Evolutionary conservation across 192 early-diverging fungal genomes (phyloP).

Genomic region (Cetraspora pellucida): DNA sequence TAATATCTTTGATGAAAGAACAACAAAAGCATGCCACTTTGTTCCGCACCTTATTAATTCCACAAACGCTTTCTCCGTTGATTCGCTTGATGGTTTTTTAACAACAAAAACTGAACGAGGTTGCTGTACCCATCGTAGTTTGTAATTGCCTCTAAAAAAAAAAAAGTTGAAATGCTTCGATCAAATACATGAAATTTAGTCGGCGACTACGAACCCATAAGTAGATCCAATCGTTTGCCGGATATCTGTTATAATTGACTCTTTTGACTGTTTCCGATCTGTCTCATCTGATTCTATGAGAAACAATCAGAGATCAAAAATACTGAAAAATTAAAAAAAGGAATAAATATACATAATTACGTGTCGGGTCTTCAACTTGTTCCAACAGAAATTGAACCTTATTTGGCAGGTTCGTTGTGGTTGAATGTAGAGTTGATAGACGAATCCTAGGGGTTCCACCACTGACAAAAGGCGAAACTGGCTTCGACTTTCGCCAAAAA

Average conservation of each 20-base stretch:
- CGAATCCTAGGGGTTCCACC: no score
- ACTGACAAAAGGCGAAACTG: no score
- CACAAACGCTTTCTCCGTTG: slow-evolving; percentile 66
- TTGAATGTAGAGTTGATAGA: no score
- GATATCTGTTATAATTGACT: neutral
- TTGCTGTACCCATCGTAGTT: slow-evolving; percentile 57
- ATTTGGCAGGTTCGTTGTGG: neutral
- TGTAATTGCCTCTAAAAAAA: slow-evolving; percentile 50
- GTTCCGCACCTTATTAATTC: slow-evolving; percentile 58
- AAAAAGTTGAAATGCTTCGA: neutral
- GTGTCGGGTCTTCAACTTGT: neutral
- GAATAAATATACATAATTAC: neutral
- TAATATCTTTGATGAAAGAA: neutral
- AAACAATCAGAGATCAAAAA: neutral
- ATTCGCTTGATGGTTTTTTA: slow-evolving; percentile 74
- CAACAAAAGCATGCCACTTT: neutral
- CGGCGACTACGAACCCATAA: neutral
- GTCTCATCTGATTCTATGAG: neutral
- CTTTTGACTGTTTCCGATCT: neutral
- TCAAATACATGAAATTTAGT: neutral
- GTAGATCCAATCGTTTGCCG: slow-evolving; percentile 4
- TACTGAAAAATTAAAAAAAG: neutral
- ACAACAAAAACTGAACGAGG: slow-evolving; percentile 78
- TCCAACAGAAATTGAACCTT: neutral
- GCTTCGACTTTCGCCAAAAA: no score